Base-by-base conservation (phyloP, 306 rosid genomes). In the Hippophae gyantsensis region DNA sequence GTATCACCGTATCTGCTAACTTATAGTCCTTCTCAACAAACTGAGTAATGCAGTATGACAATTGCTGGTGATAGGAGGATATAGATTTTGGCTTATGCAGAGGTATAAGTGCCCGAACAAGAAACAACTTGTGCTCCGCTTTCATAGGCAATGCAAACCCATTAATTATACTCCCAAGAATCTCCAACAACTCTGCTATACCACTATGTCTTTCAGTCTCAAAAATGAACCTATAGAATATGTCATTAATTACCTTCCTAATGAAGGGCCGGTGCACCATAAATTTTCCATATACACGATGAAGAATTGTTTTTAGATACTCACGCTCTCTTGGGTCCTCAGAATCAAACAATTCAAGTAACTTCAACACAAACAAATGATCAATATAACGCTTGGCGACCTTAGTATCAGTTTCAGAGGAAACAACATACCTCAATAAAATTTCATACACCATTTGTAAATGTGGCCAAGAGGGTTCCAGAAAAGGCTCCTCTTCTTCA, bases 281-380 rank as follows among this genome's bases (percentile, higher is more conserved):
- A 70, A 81, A 87, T 55, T 87, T 87, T 10, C 90, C 86, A 48
- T 87, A 87, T 41, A 84, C 73, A 0, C 88, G 67, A 43, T 87
- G 95, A 46, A 87, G 75, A 60, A 84, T 76, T 2, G 81, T 69
- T 55, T 84, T 87, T 69, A 87, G 48, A 63, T 66, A 82, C 77
- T 79, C 89, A 2, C 95, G 80, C 73, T 87, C 95, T 0, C 89
- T 73, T 2, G 68, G 81, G 68, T 87, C 92, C 81, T 84, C 86
- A 1, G 92, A 87, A 57, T 87, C 95, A 9, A 87, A 87, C 74
- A 84, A 54, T 44, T 84, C 95, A 8, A 87, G 62, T 49, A 84
- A 58, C 18, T 61, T 84, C 64, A 65, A 48, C 14, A 87, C 82
- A 26, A 87, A 87, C 10, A 72, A 45, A 32, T 79, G 80, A 63